Conservation (phyloP, 495 filamentous ascomycete genomes). For the Trichocladium antarcticum region DNA sequence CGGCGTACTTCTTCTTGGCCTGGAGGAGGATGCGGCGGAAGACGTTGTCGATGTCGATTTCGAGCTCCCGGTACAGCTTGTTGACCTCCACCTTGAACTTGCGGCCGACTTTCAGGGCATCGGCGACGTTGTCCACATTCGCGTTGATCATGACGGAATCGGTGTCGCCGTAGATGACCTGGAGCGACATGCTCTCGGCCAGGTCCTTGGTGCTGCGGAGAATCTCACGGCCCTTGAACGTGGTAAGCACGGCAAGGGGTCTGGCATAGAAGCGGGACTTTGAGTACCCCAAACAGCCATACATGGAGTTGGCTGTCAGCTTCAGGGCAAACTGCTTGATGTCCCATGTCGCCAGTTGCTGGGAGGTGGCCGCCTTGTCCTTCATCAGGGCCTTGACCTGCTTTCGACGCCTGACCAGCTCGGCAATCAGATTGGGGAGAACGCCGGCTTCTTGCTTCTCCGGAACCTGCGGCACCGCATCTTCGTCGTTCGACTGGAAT, state of each 20-base stretch:
- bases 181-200: conserved; percentile 73
- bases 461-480: conserved; percentile 60
- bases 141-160: conserved; percentile 99
- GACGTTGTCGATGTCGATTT: conserved; percentile 97
- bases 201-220: conserved; percentile 88
- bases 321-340: conserved; percentile 96
- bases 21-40: conserved; percentile 89
- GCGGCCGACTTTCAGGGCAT: conserved; percentile 75
- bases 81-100: conserved; percentile 64
- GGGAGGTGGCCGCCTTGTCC: conserved; percentile 70
- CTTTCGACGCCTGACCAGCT: conserved; percentile 72
- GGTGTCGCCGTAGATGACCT: conserved; percentile 96
- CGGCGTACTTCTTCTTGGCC: conserved; percentile 99
- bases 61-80: conserved; percentile 75
- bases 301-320: conserved; percentile 98
- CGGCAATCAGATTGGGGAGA: conserved; percentile 79
- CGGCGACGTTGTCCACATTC: conserved; percentile 84
- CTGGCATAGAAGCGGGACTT: conserved; percentile 94
- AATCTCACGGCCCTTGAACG: conserved; percentile 96
- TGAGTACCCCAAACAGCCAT: conserved; percentile 92
- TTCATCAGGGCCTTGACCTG: conserved; percentile 97
- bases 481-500: conserved; percentile 61
- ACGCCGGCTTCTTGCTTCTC: conserved; percentile 63
- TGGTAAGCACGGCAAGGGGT: conserved; percentile 89
- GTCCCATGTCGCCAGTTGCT: conserved; percentile 90